phyloP scores from a whole-genome alignment of 1,139 yeast species.

The Suhomyces terraborum region DNA sequence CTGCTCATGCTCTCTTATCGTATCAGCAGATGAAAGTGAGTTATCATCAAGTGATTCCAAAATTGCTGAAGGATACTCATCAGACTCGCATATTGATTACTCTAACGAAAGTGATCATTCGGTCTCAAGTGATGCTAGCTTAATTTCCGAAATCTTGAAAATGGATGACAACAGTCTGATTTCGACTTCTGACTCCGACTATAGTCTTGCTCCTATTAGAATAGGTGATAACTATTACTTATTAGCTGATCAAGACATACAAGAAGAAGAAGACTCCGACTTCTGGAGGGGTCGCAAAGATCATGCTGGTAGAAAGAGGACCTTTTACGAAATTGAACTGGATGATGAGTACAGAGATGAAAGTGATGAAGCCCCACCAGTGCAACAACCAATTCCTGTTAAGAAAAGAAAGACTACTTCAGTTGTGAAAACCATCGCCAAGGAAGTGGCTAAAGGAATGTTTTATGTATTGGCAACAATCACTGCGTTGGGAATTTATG shows the following conservation, averaged over 20 bases:
- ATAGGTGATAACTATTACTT: constrained; percentile 3
- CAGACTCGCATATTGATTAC: constrained; percentile 7
- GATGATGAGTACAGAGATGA: constrained; percentile 11
- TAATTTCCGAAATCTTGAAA: constrained; percentile 7
- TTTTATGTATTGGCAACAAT: constrained; percentile 39
- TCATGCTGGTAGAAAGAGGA: constrained; percentile 15
- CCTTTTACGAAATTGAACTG: constrained; percentile 11
- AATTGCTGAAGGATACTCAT: background rate
- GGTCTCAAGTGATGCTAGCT: constrained; percentile 7
- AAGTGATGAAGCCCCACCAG: constrained; percentile 4
- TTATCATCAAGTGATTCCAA: constrained; percentile 1
- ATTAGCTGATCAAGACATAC: background rate
- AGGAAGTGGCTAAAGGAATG: constrained; percentile 40
- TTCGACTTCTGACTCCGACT: constrained; percentile 4
- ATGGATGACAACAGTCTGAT: constrained; percentile 2
- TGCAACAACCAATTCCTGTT: constrained; percentile 7
- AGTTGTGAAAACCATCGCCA: constrained; percentile 25
- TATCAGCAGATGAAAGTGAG: background rate
- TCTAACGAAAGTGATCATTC: constrained; percentile 2
- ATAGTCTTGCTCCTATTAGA: constrained; percentile 4
- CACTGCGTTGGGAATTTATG: constrained; percentile 44
- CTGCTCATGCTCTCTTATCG: background rate
- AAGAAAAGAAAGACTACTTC: constrained; percentile 13
- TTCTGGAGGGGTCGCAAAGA: constrained; percentile 4
- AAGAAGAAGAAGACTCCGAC: background rate